These are phyloP conservation scores for Lathyrus oleraceus DNA, from an alignment of 306 rosid species.

Conservation along the genomic window DNA sequence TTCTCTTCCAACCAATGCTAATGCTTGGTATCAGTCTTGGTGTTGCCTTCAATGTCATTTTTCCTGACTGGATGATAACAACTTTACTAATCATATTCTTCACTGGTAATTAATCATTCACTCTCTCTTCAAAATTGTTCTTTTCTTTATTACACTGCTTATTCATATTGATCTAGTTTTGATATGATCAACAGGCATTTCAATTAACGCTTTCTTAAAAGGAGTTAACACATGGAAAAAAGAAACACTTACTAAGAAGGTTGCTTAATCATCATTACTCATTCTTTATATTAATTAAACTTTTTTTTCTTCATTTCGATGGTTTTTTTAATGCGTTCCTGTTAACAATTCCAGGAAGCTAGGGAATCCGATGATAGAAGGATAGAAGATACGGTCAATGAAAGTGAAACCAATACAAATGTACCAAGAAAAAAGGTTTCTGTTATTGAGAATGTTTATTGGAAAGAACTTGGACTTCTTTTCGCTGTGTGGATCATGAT, in stretches of 20 bases:
- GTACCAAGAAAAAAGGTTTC: conserved; percentile 36
- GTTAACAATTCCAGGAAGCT: conserved; percentile 56
- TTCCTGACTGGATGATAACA: conserved; percentile 81
- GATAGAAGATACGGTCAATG: conserved; percentile 34
- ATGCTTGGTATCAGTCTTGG: conserved; percentile 82
- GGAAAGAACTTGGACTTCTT: conserved; percentile 65
- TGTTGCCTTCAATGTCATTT: conserved; percentile 71
- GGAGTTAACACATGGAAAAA: conserved; percentile 77
- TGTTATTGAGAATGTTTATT: conserved; percentile 41
- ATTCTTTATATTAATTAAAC: neutral
- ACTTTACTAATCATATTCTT: conserved; percentile 57
- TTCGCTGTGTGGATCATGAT: conserved; percentile 56
- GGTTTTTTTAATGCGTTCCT: conserved; percentile 6
- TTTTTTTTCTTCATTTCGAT: neutral
- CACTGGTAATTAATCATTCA: conserved; percentile 38
- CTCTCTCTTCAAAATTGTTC: neutral
- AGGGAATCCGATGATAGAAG: conserved; percentile 36
- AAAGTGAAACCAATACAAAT: conserved; percentile 22
- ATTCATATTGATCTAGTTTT: conserved; percentile 12
- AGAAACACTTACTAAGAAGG: conserved; percentile 63
- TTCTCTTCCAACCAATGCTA: conserved; percentile 79
- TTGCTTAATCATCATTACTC: conserved; percentile 19
- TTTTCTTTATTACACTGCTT: neutral
- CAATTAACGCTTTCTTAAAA: conserved; percentile 60
- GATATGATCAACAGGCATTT: conserved; percentile 31